Evolutionary conservation across 169 alveolate species (phyloP).

Genomic region (Cryptosporidium ryanae): DNA sequence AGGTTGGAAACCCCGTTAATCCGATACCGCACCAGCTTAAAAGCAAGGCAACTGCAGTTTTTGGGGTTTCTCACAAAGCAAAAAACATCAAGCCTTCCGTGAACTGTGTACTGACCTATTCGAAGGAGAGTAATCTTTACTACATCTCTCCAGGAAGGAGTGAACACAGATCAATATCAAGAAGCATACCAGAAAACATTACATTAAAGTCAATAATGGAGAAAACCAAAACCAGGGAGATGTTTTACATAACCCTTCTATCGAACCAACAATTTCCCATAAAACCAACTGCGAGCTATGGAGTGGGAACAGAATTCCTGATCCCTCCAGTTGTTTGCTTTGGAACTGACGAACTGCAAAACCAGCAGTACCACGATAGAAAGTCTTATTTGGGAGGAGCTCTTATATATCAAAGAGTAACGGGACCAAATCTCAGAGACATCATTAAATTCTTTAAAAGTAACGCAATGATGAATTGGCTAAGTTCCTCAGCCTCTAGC

Average conservation of each 20-base stretch:
- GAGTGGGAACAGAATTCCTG: constrained; percentile 49
- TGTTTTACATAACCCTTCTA: constrained; percentile 53
- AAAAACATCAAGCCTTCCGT: constrained; percentile 35
- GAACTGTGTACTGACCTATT: constrained; percentile 22
- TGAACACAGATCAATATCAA: constrained; percentile 45
- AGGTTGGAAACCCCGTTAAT: constrained; percentile 20
- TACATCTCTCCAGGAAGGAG: constrained; percentile 52
- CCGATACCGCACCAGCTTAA: constrained; percentile 48
- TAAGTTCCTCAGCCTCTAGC: not conserved
- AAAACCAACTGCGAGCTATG: constrained; percentile 62
- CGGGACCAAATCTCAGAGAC: constrained; percentile 56
- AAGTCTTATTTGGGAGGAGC: constrained; percentile 58
- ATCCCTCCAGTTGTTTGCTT: constrained; percentile 69
- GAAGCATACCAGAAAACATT: constrained; percentile 56
- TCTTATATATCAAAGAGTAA: constrained; percentile 43
- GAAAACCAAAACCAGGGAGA: constrained; percentile 55
- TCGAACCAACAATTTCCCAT: constrained; percentile 58
- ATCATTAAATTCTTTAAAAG: constrained; percentile 50
- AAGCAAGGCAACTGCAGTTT: constrained; percentile 23
- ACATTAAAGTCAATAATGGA: constrained; percentile 3
- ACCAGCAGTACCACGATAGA: constrained; percentile 47
- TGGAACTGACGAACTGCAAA: constrained; percentile 22
- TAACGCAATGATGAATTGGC: constrained; percentile 34
- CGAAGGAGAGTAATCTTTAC: constrained; percentile 15
- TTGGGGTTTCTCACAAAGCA: constrained; percentile 64